Evolutionary conservation across 2,329 filamentous ascomycete genomes (phyloP), one percentile per base, ranked within the genome.

Genomic region (Botryotinia globosa): DNA sequence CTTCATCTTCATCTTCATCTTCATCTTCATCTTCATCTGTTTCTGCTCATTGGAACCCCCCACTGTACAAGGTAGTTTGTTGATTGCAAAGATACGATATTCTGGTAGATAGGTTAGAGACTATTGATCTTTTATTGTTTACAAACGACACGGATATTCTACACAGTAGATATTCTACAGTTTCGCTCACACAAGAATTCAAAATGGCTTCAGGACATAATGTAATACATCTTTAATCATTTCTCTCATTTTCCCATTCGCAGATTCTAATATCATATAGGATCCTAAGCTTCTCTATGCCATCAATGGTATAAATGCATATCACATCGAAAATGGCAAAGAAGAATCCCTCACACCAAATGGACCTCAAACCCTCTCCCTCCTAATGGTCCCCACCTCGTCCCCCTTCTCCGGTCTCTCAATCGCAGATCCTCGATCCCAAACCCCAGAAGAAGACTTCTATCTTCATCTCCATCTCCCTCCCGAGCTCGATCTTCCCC

Each of bases 381-480:
- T 98, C 72, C 84, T 98, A 78, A 98, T 98, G 95, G 95, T 98
- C 29, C 95, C 95, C 10, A 98, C 95, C 4, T 92, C 91, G 25
- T 93, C 93, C 44, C 88, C 91, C 37, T 92, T 89, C 78, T 85
- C 87, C 65, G 78, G 75, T 14, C 73, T 87, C 64, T 84, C 85
- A 74, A 87, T 86, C 72, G 84, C 88, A 62, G 86, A 88, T 72
- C 85, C 86, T 63, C 85, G 88, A 76, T 80, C 80, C 14, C 85
- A 85, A 73, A 85, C 87, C 71, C 86, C 87, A 6, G 91, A 94
- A 80, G 92, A 98, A 81, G 96, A 98, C 85, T 98, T 98, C 84
- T 98, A 98, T 82, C 89, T 99, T 8, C 95, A 98, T 82, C 89
- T 99, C 37, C 94, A 98, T 79, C 89, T 98, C 16, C 94, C 95